phyloP scores from a whole-genome alignment of 331 rosid species.

The Acacia pycnantha region DNA sequence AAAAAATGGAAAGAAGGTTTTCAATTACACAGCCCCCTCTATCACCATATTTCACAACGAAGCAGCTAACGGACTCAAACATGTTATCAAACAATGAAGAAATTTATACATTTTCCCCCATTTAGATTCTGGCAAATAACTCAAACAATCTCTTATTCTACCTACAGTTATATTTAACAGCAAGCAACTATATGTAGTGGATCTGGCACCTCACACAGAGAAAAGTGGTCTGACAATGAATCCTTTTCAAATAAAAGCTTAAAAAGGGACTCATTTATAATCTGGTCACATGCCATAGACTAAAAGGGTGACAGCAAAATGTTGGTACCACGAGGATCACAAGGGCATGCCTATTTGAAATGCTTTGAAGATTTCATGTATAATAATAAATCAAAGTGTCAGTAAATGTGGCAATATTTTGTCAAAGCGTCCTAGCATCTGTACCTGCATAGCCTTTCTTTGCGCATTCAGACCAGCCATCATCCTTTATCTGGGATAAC shows the following conservation, averaged over 20 bases:
- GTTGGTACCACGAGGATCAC: not conserved
- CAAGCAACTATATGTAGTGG: not conserved
- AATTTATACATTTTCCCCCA: not conserved
- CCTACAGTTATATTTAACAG: not conserved
- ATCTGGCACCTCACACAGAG: not conserved
- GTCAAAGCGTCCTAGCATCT: constrained; percentile 2
- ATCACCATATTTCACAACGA: not conserved
- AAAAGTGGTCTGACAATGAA: not conserved
- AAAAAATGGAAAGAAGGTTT: not conserved
- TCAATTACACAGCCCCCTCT: not conserved
- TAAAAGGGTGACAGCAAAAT: not conserved
- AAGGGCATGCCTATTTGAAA: constrained; percentile 10
- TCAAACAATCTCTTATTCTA: not conserved
- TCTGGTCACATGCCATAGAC: not conserved
- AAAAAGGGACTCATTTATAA: not conserved
- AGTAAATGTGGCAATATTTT: not conserved
- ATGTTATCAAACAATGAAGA: not conserved
- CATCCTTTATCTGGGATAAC: constrained; percentile 57
- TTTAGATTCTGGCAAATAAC: not conserved
- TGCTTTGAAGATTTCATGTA: constrained; percentile 1
- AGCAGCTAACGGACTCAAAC: not conserved
- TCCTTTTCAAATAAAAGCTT: not conserved
- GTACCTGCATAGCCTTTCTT: constrained; percentile 86
- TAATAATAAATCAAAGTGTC: not conserved
- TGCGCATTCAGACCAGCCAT: constrained; percentile 75